Evolutionary conservation across 306 rosid genomes (phyloP), one percentile per base, ranked within the genome.

Genomic region (Vicia faba): DNA sequence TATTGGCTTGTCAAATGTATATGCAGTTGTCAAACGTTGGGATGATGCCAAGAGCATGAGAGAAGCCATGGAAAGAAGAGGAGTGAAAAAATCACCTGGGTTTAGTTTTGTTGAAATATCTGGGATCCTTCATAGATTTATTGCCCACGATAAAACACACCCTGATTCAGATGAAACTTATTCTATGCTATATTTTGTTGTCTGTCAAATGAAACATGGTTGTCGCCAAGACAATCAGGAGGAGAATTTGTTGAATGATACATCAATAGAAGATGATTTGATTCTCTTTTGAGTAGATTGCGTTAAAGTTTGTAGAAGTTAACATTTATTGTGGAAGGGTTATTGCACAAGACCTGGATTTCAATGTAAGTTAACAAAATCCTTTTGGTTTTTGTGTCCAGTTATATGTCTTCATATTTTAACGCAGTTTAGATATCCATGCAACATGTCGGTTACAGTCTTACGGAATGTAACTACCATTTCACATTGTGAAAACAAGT

Each of bases 31-130:
- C 54, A 87, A 81, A 69, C 84, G 84, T 33, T 87, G 95, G 95
- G 90, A 84, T 70, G 95, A 85, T 58, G 85, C 88, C 13, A 82
- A 79, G 82, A 84, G 75, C 73, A 70, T 79, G 79, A 79, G 96
- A 75, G 81, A 85, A 82, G 78, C 84, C 58, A 90, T 90, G 91
- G 83, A 80, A 76, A 82, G 65, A 71, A 87, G 83, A 66, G 96
- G 96, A 61, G 85, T 90, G 79, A 87, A 85, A 78, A 87, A 90
- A 57, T 79, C 75, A 18, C 89, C 91, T 0, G 95, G 95, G 41
- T 75, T 87, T 64, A 90, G 96, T 71, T 69, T 73, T 81, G 80
- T 87, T 74, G 95, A 85, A 77, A 80, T 84, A 72, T 60, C 68
- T 72, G 91, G 91, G 75, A 36, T 66, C 28, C 84, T 62, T 75